These are phyloP conservation scores for Talaromyces sp. DNA, from an alignment of 2,329 filamentous ascomycete genomes.

Conservation along the genomic window DNA sequence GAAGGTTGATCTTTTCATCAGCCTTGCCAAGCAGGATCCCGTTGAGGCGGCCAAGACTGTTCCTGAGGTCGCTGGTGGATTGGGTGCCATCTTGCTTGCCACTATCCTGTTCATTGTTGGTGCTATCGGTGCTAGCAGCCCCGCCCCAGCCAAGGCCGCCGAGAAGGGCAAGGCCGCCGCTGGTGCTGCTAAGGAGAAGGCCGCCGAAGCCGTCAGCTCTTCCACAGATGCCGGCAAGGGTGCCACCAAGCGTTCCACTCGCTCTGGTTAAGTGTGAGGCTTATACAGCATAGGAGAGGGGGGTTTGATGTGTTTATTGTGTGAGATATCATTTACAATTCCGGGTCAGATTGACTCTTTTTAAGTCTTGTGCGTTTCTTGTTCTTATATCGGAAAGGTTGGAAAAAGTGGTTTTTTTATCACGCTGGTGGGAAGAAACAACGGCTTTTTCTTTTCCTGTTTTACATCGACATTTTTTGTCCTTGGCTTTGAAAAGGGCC, in stretches of 20 bases:
- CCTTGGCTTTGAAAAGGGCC: not conserved
- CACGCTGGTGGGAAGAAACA: not conserved
- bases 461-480: not conserved
- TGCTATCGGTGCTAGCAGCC: conserved; percentile 59
- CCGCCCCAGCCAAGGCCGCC: conserved; percentile 55
- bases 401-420: not conserved
- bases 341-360: not conserved
- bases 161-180: conserved; percentile 74
- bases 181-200: conserved; percentile 56
- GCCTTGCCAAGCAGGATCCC: conserved; percentile 76
- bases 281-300: not conserved
- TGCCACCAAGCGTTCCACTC: conserved; percentile 57
- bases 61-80: conserved; percentile 80
- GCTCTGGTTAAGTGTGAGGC: conserved; percentile 32
- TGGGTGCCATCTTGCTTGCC: conserved; percentile 65
- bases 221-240: conserved; percentile 73
- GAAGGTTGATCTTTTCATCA: conserved; percentile 88
- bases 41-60: conserved; percentile 81
- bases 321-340: not conserved
- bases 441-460: not conserved
- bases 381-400: not conserved
- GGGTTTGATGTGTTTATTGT: not conserved
- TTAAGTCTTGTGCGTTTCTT: not conserved
- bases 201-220: conserved; percentile 56
- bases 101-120: conserved; percentile 66